These are phyloP conservation scores for Chernovozyma aurita DNA, from an alignment of 1,139 yeast species.

Conservation along the genomic window DNA sequence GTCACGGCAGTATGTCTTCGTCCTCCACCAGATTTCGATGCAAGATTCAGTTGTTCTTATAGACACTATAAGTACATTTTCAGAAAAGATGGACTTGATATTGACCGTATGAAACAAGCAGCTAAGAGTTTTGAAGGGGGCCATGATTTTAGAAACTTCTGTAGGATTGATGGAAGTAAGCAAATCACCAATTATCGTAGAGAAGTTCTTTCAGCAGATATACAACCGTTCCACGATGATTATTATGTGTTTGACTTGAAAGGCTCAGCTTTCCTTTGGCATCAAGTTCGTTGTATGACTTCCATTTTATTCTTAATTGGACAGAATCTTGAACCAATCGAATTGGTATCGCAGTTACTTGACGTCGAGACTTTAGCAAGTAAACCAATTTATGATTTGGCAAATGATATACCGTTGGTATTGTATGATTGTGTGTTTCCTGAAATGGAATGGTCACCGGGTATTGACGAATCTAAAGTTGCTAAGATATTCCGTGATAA, in stretches of 20 bases:
- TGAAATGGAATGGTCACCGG: constrained; percentile 59
- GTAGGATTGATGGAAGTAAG: constrained; percentile 91
- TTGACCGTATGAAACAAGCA: constrained; percentile 65
- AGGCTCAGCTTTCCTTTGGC: constrained; percentile 96
- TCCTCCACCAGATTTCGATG: constrained; percentile 82
- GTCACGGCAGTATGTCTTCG: constrained; percentile 78
- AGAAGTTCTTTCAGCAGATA: constrained; percentile 49
- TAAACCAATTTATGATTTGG: constrained; percentile 85
- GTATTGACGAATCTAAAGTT: constrained; percentile 26
- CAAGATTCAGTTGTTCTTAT: constrained; percentile 80
- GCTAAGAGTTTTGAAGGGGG: constrained; percentile 64
- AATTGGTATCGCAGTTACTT: constrained; percentile 53
- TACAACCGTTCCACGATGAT: constrained; percentile 40
- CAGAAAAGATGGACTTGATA: constrained; percentile 49
- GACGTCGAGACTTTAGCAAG: constrained; percentile 56
- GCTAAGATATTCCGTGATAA: constrained; percentile 19
- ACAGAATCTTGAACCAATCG: constrained; percentile 63
- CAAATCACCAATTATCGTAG: constrained; percentile 77
- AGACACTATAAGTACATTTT: constrained; percentile 87
- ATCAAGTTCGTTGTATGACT: constrained; percentile 95
- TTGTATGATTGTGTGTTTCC: constrained; percentile 82
- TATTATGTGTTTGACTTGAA: constrained; percentile 69
- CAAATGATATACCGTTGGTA: constrained; percentile 85
- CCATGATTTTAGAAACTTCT: constrained; percentile 91
- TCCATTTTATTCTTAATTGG: constrained; percentile 79